Conservation (phyloP, 2,329 filamentous ascomycete species). For the Pseudogymnoascus sp. region DNA sequence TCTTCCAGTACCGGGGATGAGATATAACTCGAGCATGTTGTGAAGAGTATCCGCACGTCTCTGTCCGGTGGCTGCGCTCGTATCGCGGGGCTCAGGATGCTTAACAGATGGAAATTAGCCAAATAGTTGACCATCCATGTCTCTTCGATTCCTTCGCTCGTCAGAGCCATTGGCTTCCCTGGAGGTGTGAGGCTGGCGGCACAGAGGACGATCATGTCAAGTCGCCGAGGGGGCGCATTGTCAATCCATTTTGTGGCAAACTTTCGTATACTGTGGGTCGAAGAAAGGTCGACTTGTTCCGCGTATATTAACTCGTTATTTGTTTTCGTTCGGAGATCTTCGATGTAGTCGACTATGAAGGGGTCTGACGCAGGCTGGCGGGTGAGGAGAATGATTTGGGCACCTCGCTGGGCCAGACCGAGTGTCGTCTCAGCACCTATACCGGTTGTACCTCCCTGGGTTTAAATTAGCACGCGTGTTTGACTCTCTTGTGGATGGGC, state of each 20-base stretch:
- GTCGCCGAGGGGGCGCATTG: conserved; percentile 76
- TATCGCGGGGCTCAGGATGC: conserved; percentile 82
- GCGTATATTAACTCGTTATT: conserved; percentile 87
- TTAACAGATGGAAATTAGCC: conserved; percentile 88
- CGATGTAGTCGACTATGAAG: conserved; percentile 86
- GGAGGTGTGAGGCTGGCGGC: conserved; percentile 68
- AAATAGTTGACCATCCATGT: conserved; percentile 95
- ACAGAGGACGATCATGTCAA: conserved; percentile 88
- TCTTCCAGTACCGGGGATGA: conserved; percentile 59
- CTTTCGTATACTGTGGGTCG: conserved; percentile 78
- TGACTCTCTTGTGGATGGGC: neutral
- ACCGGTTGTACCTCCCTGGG: conserved; percentile 77
- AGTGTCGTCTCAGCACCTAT: conserved; percentile 72
- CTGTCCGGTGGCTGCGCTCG: conserved; percentile 87
- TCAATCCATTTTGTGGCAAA: conserved; percentile 99
- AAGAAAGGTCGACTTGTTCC: conserved; percentile 84
- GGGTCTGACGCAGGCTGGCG: conserved; percentile 72
- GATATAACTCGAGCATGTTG: conserved; percentile 85
- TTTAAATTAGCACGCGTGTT: conserved; percentile 17
- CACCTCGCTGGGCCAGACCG: conserved; percentile 70
- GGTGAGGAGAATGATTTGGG: conserved; percentile 85
- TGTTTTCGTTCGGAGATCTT: conserved; percentile 70
- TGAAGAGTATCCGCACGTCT: conserved; percentile 80
- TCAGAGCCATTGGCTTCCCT: conserved; percentile 50
- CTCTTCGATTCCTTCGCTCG: conserved; percentile 72